phyloP scores from a whole-genome alignment of 2,329 filamentous ascomycete species.

The Berkeleyomyces rouxiae region DNA sequence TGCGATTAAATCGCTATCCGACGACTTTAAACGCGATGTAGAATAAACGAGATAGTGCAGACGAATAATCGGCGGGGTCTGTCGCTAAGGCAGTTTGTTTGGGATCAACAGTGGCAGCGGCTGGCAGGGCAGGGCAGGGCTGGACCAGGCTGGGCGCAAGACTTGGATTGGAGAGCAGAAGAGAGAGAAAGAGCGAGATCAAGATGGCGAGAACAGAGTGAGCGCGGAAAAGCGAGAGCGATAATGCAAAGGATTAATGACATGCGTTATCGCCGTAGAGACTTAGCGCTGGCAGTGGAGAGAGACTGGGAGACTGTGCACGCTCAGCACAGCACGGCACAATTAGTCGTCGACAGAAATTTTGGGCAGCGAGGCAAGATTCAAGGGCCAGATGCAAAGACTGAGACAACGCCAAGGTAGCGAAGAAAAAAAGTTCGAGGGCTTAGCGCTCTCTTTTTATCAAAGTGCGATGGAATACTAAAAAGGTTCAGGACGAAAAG shows the following conservation, averaged over 20 bases:
- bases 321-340: neutral
- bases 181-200: neutral
- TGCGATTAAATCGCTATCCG: too few species aligned
- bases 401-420: too few species aligned
- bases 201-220: neutral
- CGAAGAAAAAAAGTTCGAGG: neutral
- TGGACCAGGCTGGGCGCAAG: neutral
- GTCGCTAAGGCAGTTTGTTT: neutral
- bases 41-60: neutral
- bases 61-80: neutral
- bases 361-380: neutral
- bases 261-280: neutral
- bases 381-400: neutral
- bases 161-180: neutral
- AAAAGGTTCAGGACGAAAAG: neutral
- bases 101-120: neutral
- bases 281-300: neutral
- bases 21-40: too few species aligned
- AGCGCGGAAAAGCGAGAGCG: neutral
- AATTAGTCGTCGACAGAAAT: neutral
- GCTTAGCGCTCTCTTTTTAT: neutral
- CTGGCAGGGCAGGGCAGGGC: neutral
- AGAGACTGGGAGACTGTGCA: neutral
- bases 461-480: neutral
- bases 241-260: constrained; percentile 1